These are phyloP conservation scores for Neonectria ditissima DNA, from an alignment of 2,329 filamentous ascomycete genomes.

Conservation along the genomic window DNA sequence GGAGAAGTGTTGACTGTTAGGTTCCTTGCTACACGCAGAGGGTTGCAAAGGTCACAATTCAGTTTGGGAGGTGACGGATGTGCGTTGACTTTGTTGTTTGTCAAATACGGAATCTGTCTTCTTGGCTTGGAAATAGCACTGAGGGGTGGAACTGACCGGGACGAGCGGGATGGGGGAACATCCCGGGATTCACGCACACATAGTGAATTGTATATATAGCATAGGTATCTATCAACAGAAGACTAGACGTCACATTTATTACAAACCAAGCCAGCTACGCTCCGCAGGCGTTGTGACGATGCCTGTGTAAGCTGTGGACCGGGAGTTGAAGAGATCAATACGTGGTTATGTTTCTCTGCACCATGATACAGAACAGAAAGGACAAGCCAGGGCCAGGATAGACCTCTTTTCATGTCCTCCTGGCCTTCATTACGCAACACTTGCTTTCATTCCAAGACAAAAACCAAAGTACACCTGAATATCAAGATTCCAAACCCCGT, in stretches of 20 bases:
- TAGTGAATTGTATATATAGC: slow-evolving; percentile 19
- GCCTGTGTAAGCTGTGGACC: not conserved
- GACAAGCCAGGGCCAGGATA: not conserved
- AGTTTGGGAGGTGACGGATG: slow-evolving; percentile 4
- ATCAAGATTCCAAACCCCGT: not conserved
- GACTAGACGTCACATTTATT: not conserved
- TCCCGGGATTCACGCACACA: not conserved
- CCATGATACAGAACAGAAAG: not conserved
- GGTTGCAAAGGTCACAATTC: slow-evolving; percentile 6
- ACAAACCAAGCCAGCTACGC: not conserved
- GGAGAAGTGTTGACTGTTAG: slow-evolving; percentile 15
- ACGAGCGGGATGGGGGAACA: not conserved
- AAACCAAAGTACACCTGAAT: not conserved
- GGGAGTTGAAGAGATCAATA: too few species aligned
- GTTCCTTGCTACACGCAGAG: slow-evolving; percentile 3
- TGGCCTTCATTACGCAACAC: not conserved
- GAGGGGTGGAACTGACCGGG: slow-evolving; percentile 1
- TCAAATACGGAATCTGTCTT: slow-evolving; percentile 8
- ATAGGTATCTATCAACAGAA: not conserved
- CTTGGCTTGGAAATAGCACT: slow-evolving; percentile 14
- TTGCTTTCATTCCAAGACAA: not conserved
- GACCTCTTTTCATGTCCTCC: not conserved
- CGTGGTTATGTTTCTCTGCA: not conserved
- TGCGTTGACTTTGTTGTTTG: slow-evolving; percentile 11
- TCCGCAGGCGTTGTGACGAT: not conserved